Evolutionary conservation across 495 filamentous ascomycete genomes (phyloP), one percentile per base, ranked within the genome.

Genomic region (Hyaloscypha bicolor): DNA sequence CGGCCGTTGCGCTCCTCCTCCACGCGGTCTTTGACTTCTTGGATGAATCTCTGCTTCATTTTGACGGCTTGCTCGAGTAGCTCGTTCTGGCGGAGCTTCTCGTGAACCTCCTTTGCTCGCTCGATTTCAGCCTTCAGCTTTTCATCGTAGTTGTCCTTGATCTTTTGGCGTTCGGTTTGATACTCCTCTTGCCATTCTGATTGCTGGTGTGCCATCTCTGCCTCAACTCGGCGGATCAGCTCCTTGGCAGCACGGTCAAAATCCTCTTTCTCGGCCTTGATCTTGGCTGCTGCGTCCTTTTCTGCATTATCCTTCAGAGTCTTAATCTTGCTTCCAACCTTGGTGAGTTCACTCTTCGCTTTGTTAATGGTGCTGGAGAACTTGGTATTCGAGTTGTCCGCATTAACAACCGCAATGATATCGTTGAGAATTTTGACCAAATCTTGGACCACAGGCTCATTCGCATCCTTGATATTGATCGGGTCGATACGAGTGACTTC

Each of bases 341-440:
- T 89, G 71, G 81, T 80, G n/a, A 99, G 79, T 72, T 95, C 91
- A 31, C 82, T 81, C 82, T 96, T 97, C 59, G 94, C 95, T 79
- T 92, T 91, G 51, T 83, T 77, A 60, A 99, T 87, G 3, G 92
- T 89, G 22, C 83, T 80, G 42, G 83, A 86, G 78, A 94, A 97
- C 76, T 90, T 92, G 69, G 81, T 79, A 62, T 87, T 84, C 60
- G 86, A 81, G 63, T 90, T 87, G 72, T 96, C 93, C 62, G 90
- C 88, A 76, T 97, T 97, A 64, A 97, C 87, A 35, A 94, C 91
- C 2, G 91, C 87, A 75, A 99, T 97, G 75, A 99, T 90, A 77
- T 94, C 91, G 78, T 99, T 99, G 69, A 98, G 83, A 74, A 95
- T 93, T 80, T 91, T 94, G 63, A 95, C 91, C n/a, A 99, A 81